A percentile compares a stretch with the other conserved stretches of the same genome.
These are phyloP conservation scores for Lactifluus volemus DNA, from an alignment of 768 basidiomycete species.

Conservation along the genomic window DNA sequence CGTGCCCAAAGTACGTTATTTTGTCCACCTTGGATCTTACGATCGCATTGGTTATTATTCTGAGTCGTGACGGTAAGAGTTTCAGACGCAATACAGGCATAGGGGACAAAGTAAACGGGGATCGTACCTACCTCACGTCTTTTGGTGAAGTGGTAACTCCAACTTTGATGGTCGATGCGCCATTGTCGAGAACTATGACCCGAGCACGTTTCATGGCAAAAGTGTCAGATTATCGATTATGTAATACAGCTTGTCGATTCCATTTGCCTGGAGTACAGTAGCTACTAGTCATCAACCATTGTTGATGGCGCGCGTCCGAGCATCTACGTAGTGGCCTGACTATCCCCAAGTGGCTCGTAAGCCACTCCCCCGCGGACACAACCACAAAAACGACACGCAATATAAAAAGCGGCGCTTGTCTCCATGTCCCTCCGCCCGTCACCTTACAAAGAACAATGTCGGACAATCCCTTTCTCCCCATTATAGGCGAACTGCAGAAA, in stretches of 20 bases:
- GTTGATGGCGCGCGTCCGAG: background rate
- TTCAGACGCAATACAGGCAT: background rate
- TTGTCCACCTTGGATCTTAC: slow-evolving; percentile 81
- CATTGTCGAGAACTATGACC: slow-evolving; percentile 79
- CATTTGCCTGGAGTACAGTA: too few species aligned
- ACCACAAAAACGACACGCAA: background rate
- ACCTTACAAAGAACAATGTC: background rate
- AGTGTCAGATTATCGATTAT: too few species aligned
- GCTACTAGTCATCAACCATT: too few species aligned
- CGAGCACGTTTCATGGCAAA: slow-evolving; percentile 22
- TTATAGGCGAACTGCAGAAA: background rate
- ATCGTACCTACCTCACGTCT: slow-evolving; percentile 26
- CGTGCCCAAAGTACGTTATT: slow-evolving; percentile 77
- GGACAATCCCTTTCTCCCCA: background rate
- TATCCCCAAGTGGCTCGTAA: background rate
- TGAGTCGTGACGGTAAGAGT: slow-evolving; percentile 23
- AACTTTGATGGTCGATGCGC: slow-evolving; percentile 73
- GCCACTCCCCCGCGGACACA: background rate
- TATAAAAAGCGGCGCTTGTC: background rate
- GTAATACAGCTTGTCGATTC: too few species aligned
- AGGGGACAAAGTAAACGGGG: background rate
- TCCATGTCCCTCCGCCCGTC: too few species aligned
- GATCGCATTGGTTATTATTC: slow-evolving; percentile 73
- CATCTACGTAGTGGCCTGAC: too few species aligned
- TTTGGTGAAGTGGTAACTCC: slow-evolving; percentile 36